A percentile compares a stretch with the other conserved stretches of the same genome.
These are phyloP conservation scores for Aphanomyces euteiches DNA, from an alignment of 352 stramenopile genomes.

Conservation along the genomic window DNA sequence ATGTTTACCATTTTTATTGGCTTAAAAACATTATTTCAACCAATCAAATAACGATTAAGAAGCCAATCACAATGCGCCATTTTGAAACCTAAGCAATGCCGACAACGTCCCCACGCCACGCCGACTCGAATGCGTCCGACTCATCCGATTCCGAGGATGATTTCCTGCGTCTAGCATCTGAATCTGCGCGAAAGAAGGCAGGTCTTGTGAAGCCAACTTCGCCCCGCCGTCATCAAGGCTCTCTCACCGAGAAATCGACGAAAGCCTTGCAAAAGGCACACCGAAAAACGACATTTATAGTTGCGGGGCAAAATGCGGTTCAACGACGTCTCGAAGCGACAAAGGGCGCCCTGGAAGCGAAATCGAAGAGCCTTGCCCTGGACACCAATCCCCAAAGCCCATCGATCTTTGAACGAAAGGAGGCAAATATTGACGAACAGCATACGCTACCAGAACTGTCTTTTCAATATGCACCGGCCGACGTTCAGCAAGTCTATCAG, in stretches of 20 bases:
- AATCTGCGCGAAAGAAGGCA: conserved; percentile 21
- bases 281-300: conserved; percentile 21
- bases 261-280: neutral
- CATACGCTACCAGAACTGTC: neutral
- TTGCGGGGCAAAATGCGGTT: conserved; percentile 16
- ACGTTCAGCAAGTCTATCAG: conserved; percentile 26
- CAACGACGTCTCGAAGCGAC: conserved; percentile 23
- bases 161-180: conserved; percentile 25
- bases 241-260: conserved; percentile 15
- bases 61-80: conserved; percentile 24
- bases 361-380: conserved; percentile 7
- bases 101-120: neutral
- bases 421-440: neutral
- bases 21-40: neutral
- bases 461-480: conserved; percentile 18
- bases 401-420: conserved; percentile 19
- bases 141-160: conserved; percentile 28
- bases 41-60: conserved; percentile 6
- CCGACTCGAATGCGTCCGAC: conserved; percentile 6
- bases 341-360: conserved; percentile 12
- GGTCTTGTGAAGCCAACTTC: conserved; percentile 5
- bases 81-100: conserved; percentile 1
- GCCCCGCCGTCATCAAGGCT: neutral
- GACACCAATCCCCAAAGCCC: neutral
- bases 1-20: neutral